These are phyloP conservation scores for Paracamarosporium sp. DNA, from an alignment of 2,329 filamentous ascomycete genomes.

Conservation along the genomic window DNA sequence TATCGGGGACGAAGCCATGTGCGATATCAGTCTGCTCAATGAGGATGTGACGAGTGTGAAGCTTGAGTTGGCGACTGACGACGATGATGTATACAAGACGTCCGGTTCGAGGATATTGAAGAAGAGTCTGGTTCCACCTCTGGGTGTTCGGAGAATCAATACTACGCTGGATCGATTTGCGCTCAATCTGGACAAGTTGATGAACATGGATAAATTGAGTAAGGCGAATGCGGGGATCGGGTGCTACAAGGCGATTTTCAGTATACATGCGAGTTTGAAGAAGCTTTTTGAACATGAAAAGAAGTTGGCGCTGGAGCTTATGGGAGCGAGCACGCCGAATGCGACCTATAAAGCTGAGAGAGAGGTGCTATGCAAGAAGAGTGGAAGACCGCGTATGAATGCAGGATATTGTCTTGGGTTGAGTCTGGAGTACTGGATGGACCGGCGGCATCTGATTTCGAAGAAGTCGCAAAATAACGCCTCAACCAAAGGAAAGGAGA, in stretches of 20 bases:
- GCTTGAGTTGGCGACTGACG: conserved; percentile 67
- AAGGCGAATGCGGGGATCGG: conserved; percentile 65
- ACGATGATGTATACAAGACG: conserved; percentile 62
- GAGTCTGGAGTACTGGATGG: conserved; percentile 79
- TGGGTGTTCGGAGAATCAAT: conserved; percentile 69
- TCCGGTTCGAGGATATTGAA: conserved; percentile 64
- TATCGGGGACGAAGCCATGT: conserved; percentile 42
- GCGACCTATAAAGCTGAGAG: conserved; percentile 58
- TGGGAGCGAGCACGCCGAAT: conserved; percentile 46
- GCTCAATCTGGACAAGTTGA: conserved; percentile 72
- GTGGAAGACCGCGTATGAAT: conserved; percentile 76
- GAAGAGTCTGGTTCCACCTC: conserved; percentile 66
- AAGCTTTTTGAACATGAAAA: conserved; percentile 76
- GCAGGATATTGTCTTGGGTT: conserved; percentile 70
- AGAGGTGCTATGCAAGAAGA: conserved; percentile 71
- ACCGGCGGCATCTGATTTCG: conserved; percentile 58
- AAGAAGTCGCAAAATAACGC: conserved; percentile 22
- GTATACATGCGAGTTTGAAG: conserved; percentile 73
- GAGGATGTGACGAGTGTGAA: conserved; percentile 62
- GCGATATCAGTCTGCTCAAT: conserved; percentile 37
- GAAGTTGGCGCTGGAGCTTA: conserved; percentile 45
- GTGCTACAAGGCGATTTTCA: conserved; percentile 78
- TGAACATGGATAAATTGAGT: conserved; percentile 75
- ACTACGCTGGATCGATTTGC: conserved; percentile 75
- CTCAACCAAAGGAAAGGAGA: conserved; percentile 45